phyloP scores from a whole-genome alignment of 768 basidiomycete genomes.

The Trichaptum fuscoviolaceum region DNA sequence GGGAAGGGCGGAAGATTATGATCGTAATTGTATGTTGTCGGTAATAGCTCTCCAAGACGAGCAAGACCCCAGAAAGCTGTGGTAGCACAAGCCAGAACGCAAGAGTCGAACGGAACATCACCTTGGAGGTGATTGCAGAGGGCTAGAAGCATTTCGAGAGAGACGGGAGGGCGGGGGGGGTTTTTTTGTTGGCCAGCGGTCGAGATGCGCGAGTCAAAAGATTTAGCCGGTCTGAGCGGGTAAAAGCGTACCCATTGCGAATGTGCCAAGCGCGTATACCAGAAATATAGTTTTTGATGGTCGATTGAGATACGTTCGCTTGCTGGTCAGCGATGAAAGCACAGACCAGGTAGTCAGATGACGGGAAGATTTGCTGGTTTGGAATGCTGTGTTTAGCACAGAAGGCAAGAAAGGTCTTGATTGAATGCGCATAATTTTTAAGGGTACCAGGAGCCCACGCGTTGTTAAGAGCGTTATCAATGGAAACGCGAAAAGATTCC shows the following conservation, averaged over 20 bases:
- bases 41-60: constrained; percentile 28
- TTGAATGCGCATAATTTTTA: too few species aligned
- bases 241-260: background rate
- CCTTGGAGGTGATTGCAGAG: constrained; percentile 15
- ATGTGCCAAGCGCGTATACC: constrained; percentile 9
- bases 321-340: constrained; percentile 22
- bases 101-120: constrained; percentile 21
- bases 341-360: constrained; percentile 22
- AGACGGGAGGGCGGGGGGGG: constrained; percentile 20
- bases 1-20: background rate
- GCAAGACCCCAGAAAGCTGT: constrained; percentile 28
- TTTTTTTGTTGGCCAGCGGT: constrained; percentile 4
- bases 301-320: constrained; percentile 9
- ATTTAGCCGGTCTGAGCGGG: constrained; percentile 8
- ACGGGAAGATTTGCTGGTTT: constrained; percentile 19
- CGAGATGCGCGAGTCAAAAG: constrained; percentile 19
- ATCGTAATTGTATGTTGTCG: background rate
- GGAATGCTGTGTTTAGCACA: too few species aligned
- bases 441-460: too few species aligned
- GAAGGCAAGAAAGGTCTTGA: too few species aligned
- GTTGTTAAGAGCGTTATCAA: too few species aligned
- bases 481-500: too few species aligned
- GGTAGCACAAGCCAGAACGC: constrained; percentile 20
- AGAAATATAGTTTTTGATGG: constrained; percentile 20
- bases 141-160: constrained; percentile 15